These are phyloP conservation scores for Tylopilus intermedius DNA, from an alignment of 768 basidiomycete species.

Conservation along the genomic window DNA sequence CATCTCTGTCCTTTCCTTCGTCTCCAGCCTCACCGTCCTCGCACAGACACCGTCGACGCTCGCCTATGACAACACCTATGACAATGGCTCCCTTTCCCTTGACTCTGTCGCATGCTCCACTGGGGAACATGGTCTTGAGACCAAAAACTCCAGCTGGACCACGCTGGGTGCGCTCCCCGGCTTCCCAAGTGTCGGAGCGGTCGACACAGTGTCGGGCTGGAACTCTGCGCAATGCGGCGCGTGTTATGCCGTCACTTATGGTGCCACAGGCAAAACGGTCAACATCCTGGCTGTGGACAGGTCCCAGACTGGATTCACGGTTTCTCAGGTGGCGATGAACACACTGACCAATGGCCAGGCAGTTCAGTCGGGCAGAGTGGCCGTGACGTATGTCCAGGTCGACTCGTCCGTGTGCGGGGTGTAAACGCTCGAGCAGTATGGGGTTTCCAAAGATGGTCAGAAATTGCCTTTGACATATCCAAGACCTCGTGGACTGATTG, in stretches of 20 bases:
- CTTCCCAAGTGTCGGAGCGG: constrained; percentile 36
- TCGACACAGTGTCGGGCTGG: constrained; percentile 18
- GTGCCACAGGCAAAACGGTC: constrained; percentile 30
- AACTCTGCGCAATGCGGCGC: constrained; percentile 26
- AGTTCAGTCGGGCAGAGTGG: constrained; percentile 11
- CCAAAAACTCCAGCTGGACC: constrained; percentile 24
- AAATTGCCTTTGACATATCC: background rate
- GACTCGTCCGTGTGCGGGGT: background rate
- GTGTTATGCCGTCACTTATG: constrained; percentile 30
- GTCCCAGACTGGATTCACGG: constrained; percentile 38
- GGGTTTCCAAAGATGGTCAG: constrained; percentile 2
- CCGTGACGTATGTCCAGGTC: constrained; percentile 10
- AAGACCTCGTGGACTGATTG: background rate
- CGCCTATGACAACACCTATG: constrained; percentile 37
- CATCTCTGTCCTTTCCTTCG: constrained; percentile 10
- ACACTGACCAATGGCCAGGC: constrained; percentile 17
- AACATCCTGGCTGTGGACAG: constrained; percentile 53
- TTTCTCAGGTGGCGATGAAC: constrained; percentile 27
- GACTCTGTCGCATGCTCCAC: constrained; percentile 34
- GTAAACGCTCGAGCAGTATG: background rate
- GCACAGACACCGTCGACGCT: constrained; percentile 26
- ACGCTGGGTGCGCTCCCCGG: constrained; percentile 36
- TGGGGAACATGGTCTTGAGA: constrained; percentile 34
- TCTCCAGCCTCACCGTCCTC: constrained; percentile 15
- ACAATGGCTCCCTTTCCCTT: constrained; percentile 26